Conservation (phyloP, 1,139 yeast species). For the Yamadazyma membranifaciens region DNA sequence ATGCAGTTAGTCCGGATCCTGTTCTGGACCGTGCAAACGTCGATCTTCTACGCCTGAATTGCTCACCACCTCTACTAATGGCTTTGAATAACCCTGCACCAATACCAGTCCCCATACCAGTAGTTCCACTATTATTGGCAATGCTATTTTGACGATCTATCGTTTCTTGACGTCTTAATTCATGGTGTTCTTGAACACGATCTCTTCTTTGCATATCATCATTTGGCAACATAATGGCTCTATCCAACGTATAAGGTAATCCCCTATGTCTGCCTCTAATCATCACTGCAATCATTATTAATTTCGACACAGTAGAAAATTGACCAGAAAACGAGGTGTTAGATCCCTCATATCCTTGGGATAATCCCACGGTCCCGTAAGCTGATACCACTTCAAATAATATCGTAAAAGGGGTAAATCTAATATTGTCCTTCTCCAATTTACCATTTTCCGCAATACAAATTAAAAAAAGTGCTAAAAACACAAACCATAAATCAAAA, state of each 20-base stretch:
- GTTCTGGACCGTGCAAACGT: conserved; percentile 1
- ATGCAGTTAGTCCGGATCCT: not conserved
- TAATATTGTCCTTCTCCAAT: conserved; percentile 43
- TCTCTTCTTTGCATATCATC: conserved; percentile 70
- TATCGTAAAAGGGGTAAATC: conserved; percentile 68
- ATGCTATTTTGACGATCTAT: conserved; percentile 24
- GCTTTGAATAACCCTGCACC: conserved; percentile 13
- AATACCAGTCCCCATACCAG: not conserved
- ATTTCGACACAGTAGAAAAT: conserved; percentile 71
- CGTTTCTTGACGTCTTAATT: conserved; percentile 35
- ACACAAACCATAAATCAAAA: conserved; percentile 92
- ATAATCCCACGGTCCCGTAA: conserved; percentile 92
- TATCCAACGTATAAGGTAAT: conserved; percentile 85
- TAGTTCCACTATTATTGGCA: conserved; percentile 5
- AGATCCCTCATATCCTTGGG: conserved; percentile 73
- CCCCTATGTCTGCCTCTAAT: conserved; percentile 97
- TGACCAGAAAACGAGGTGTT: conserved; percentile 71
- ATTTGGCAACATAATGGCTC: conserved; percentile 88
- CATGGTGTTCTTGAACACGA: conserved; percentile 59
- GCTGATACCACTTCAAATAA: conserved; percentile 92
- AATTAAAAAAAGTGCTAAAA: conserved; percentile 79
- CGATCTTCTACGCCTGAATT: conserved; percentile 9
- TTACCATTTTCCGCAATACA: conserved; percentile 80
- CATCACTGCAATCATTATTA: conserved; percentile 85
- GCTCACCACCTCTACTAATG: conserved; percentile 16